These are phyloP conservation scores for Pyrenophora graminea DNA, from an alignment of 2,329 filamentous ascomycete species.

Conservation along the genomic window DNA sequence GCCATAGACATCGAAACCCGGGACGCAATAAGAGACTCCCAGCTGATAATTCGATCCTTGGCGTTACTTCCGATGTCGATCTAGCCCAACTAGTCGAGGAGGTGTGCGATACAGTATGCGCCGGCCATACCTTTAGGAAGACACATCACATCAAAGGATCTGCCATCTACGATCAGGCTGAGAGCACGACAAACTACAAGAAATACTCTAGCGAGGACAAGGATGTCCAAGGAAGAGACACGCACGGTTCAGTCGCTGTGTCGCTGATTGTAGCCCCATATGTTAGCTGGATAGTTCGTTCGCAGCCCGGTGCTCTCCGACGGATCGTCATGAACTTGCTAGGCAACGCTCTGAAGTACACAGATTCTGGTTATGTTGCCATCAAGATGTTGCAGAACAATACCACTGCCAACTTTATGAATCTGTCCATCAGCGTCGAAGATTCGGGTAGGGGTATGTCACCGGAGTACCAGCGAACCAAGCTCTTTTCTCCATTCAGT, in stretches of 20 bases:
- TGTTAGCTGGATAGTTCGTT: slow-evolving; percentile 36
- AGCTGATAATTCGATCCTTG: slow-evolving; percentile 36
- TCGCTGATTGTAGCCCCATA: slow-evolving; percentile 37
- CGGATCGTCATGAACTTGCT: slow-evolving; percentile 44
- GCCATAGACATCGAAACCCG: slow-evolving; percentile 22
- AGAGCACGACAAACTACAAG: slow-evolving; percentile 19
- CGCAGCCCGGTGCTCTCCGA: slow-evolving; percentile 38
- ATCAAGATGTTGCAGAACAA: slow-evolving; percentile 29
- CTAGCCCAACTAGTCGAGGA: slow-evolving; percentile 52
- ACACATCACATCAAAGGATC: slow-evolving; percentile 27
- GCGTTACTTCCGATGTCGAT: slow-evolving; percentile 38
- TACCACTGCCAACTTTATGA: slow-evolving; percentile 17
- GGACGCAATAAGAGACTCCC: slow-evolving; percentile 31
- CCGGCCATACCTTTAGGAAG: slow-evolving; percentile 53
- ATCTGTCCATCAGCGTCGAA: slow-evolving; percentile 42
- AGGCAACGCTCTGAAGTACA: slow-evolving; percentile 45
- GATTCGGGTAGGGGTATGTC: slow-evolving; percentile 46
- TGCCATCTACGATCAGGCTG: slow-evolving; percentile 32
- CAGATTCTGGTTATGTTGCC: slow-evolving; percentile 36
- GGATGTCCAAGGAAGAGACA: slow-evolving; percentile 22
- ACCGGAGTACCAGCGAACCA: slow-evolving; percentile 36
- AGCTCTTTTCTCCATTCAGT: slow-evolving; percentile 41
- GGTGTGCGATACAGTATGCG: slow-evolving; percentile 59
- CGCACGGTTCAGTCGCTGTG: slow-evolving; percentile 29
- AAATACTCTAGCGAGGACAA: slow-evolving; percentile 3